Evolutionary conservation across 2,329 filamentous ascomycete genomes (phyloP).

Genomic region (Colletotrichum simmondsii): DNA sequence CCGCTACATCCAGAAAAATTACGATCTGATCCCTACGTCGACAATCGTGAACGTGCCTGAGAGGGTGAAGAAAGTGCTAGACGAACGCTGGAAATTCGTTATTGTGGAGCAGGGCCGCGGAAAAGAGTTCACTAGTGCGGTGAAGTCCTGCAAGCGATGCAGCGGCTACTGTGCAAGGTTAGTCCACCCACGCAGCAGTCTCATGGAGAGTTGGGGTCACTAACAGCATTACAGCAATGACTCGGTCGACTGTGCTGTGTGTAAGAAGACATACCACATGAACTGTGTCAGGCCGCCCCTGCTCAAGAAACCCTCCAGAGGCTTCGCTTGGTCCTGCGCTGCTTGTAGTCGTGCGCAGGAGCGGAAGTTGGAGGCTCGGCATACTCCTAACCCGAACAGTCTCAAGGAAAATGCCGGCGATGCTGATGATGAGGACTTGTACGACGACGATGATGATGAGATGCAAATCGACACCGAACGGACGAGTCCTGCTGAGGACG

Average conservation of each 20-base stretch:
- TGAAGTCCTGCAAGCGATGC: slow-evolving; percentile 96
- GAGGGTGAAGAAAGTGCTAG: slow-evolving; percentile 93
- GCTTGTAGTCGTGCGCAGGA: slow-evolving; percentile 97
- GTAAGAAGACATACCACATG: slow-evolving; percentile 97
- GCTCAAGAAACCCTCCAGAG: slow-evolving; percentile 94
- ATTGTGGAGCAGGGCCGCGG: slow-evolving; percentile 92
- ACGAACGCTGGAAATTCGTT: slow-evolving; percentile 97
- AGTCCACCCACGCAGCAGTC: slow-evolving; percentile 40
- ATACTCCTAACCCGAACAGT: slow-evolving; percentile 72
- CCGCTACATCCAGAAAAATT: slow-evolving; percentile 97
- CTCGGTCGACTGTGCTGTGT: slow-evolving; percentile 97
- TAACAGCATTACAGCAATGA: slow-evolving; percentile 71
- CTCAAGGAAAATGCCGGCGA: slow-evolving; percentile 76
- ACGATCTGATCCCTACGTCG: slow-evolving; percentile 92
- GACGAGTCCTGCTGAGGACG: slow-evolving; percentile 73
- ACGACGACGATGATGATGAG: slow-evolving; percentile 79
- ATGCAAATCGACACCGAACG: slow-evolving; percentile 65
- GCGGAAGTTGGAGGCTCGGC: slow-evolving; percentile 87
- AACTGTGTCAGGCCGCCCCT: slow-evolving; percentile 93
- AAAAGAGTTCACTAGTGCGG: slow-evolving; percentile 94
- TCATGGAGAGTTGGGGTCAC: slow-evolving; percentile 22
- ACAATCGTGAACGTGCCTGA: slow-evolving; percentile 96
- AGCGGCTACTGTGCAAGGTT: slow-evolving; percentile 91
- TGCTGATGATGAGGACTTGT: slow-evolving; percentile 70
- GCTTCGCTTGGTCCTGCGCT: slow-evolving; percentile 97